Percentiles rank a stretch among this genome's conserved stretches.
These are phyloP conservation scores for Colletotrichum trifolii DNA, from an alignment of 2,329 filamentous ascomycete species.

Conservation along the genomic window DNA sequence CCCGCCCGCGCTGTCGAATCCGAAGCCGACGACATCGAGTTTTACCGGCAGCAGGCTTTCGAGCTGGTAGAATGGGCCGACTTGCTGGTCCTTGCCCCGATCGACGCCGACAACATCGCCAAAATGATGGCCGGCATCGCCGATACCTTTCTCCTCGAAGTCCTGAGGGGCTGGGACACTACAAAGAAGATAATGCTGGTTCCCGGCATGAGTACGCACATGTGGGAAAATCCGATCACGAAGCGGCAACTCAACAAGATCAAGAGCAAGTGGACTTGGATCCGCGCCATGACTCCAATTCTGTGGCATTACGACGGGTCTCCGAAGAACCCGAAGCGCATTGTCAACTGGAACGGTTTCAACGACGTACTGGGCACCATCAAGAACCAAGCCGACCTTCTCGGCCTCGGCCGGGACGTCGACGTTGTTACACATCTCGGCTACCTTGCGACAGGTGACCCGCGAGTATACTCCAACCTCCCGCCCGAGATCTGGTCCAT, in stretches of 20 bases:
- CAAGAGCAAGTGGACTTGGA: conserved; percentile 86
- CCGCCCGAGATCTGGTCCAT: conserved; percentile 92
- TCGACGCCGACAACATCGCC: conserved; percentile 85
- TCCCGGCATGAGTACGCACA: conserved; percentile 87
- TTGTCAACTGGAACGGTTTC: conserved; percentile 72
- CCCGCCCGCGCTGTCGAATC: conserved; percentile 46
- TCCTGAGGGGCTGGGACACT: conserved; percentile 87
- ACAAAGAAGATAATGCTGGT: conserved; percentile 87
- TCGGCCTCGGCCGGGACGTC: conserved; percentile 78
- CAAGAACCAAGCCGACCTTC: conserved; percentile 80
- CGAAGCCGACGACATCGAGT: conserved; percentile 61
- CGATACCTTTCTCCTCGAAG: conserved; percentile 82
- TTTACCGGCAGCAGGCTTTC: conserved; percentile 63
- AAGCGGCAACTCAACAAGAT: conserved; percentile 89
- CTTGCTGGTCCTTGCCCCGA: conserved; percentile 83
- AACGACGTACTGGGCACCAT: conserved; percentile 79
- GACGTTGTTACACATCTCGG: conserved; percentile 61
- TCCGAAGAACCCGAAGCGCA: conserved; percentile 59
- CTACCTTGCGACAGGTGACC: conserved; percentile 47
- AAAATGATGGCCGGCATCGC: conserved; percentile 89
- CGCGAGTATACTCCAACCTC: conserved; percentile 59
- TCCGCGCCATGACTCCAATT: conserved; percentile 82
- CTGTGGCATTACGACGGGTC: conserved; percentile 80
- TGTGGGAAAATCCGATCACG: conserved; percentile 92
- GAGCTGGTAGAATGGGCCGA: conserved; percentile 90